phyloP scores from a whole-genome alignment of 2,329 filamentous ascomycete species.

The Xylariaceae sp. region DNA sequence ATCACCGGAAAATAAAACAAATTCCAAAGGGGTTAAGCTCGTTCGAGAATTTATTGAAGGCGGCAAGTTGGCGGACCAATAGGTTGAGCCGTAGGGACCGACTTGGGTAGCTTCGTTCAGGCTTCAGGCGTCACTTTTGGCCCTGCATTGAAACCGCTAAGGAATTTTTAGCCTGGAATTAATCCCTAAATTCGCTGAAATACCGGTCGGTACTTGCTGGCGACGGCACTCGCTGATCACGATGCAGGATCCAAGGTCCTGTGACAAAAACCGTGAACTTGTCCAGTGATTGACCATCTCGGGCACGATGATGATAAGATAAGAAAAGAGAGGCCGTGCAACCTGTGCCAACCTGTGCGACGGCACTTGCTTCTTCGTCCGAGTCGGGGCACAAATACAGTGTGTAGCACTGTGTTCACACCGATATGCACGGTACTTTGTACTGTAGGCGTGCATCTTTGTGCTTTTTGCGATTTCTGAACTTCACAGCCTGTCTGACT shows the following conservation, averaged over 20 bases:
- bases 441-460: too few species aligned
- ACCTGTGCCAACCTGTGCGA: too few species aligned
- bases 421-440: not conserved
- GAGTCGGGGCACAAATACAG: not conserved
- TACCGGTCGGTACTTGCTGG: not conserved
- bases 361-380: too few species aligned
- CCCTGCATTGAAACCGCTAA: not conserved
- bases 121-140: not conserved
- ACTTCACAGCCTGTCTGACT: too few species aligned
- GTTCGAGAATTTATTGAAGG: not conserved
- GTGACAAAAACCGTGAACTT: too few species aligned
- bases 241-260: not conserved
- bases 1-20: not conserved
- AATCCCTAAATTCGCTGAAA: not conserved
- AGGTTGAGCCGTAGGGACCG: not conserved
- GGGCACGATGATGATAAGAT: not conserved
- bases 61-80: not conserved
- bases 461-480: too few species aligned
- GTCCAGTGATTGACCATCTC: too few species aligned
- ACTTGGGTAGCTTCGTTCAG: not conserved
- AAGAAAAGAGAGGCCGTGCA: not conserved
- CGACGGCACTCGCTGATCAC: not conserved
- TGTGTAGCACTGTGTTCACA: not conserved
- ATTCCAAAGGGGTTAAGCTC: not conserved
- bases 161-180: not conserved